Evolutionary conservation across 306 rosid species (phyloP), one percentile per base, ranked within the genome.

Genomic region (Begonia fuchsioides): DNA sequence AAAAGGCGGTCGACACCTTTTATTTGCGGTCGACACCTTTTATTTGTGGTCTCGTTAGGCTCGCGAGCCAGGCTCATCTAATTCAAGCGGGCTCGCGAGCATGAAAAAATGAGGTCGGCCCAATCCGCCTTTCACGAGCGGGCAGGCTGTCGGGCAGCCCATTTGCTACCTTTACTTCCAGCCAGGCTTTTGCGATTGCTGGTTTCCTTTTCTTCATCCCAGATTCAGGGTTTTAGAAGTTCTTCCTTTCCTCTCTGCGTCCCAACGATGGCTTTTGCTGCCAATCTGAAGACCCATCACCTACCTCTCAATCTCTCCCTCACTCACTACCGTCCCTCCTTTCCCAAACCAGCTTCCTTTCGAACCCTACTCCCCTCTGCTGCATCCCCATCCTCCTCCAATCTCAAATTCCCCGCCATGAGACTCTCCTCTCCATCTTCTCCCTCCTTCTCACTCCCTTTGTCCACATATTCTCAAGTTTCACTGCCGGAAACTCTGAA

Each of bases 251-350:
- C 3, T 56, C 49, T 26, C 55, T 26, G 35, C 35, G 40, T 18
- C 46, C 1, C 8, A 9, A n/a, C 64, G 53, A 90, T 90, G 97
- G 84, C 62, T 46, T 60, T 87, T 50, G 64, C 81, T 10, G 47
- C 70, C 3, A 72, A 40, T 53, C 49, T 75, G 1, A 70, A 52
- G 5, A 72, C 49, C 66, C 52, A 39, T 44, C 76, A 51, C 62
- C 93, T 50, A 9, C 68, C 81, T 18, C 65, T 78, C 52, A 63
- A 43, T 50, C 67, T 67, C 47, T 71, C 87, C 1, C 54, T 75
- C 82, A 58, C 35, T 26, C 35, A n/a, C 65, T 76, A 32, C 57
- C 73, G 59, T 61, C 69, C 76, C 17, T 61, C 75, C 2, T 58
- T 55, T 5, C 50, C 75, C 3, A 44, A 15, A 12, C 72, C 73